Base-by-base conservation (phyloP, 2,329 filamentous ascomycete species). In the Blastomyces percursus region DNA sequence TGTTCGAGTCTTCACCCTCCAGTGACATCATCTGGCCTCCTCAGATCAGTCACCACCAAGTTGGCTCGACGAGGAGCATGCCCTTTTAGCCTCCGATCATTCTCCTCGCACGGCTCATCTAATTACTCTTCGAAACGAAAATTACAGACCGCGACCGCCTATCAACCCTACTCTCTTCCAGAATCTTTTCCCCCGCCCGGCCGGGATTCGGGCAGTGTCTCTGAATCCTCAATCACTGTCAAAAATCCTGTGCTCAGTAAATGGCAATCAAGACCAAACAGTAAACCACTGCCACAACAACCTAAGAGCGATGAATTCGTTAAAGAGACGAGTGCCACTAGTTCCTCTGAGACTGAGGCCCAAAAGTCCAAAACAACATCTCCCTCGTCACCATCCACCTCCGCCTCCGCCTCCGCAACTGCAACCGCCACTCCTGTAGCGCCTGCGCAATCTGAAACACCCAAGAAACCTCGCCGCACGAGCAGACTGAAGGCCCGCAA, bases 401-500 rank as follows among this genome's bases (percentile, higher is more conserved):
- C 21, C 12, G 2, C 21, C 21, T 27, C 48, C 9, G 11, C 51
- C n/a, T 24, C 46, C 44, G 21, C 46, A 12, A 11, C 46, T 21
- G 21, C 46, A 24, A 24, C 71, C 21, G 67, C 77, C 21, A 68
- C 76, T 32, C 11, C 61, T 6, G 40, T 60, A 21, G 62, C 75
- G 32, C 65, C 74, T 59, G 64, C 70, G 56, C 58, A 73, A 40
- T 63, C 77, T 42, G 63, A 76, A 3, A 77, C 80, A 60, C 69
- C 76, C 52, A 66, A 78, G 14, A 72, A 80, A 21, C 81, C 85
- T 69, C 82, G 85, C 21, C 84, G 83, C 69, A 82, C 82, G 67
- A 80, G 78, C 71, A 91, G 87, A 72, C 81, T 96, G 40, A 83
- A 87, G 46, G 84, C 93, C 14, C 86, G 92, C 63, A 97, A 97